Percentiles rank a stretch among this genome's conserved stretches.
These are phyloP conservation scores for Trypanosoma melophagium DNA, from an alignment of 208 protist genomes.

Conservation along the genomic window DNA sequence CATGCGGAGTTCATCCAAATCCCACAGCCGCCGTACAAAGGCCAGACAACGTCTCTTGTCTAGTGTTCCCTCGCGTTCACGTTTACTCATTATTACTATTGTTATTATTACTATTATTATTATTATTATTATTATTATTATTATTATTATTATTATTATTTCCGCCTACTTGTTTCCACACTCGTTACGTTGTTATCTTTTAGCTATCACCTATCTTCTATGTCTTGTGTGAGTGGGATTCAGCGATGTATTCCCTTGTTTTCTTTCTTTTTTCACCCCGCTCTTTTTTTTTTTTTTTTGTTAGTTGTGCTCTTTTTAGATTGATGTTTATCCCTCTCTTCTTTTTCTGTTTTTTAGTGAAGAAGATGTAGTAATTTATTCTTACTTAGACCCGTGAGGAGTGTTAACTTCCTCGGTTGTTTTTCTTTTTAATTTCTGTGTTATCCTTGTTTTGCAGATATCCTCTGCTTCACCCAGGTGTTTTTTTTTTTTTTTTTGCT, in stretches of 20 bases:
- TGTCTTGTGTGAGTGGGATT: too few species aligned
- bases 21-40: conserved; percentile 73
- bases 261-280: too few species aligned
- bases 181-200: too few species aligned
- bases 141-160: background rate
- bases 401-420: background rate
- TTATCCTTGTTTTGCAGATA: background rate
- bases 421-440: background rate
- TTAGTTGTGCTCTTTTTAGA: too few species aligned
- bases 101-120: conserved; percentile 23
- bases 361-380: too few species aligned
- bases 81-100: conserved; percentile 31
- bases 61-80: conserved; percentile 30
- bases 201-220: too few species aligned
- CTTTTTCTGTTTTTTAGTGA: too few species aligned
- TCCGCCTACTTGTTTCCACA: background rate
- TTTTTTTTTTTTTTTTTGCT: background rate
- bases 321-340: too few species aligned
- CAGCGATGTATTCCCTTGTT: too few species aligned
- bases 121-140: conserved; percentile 33
- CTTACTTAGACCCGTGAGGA: too few species aligned
- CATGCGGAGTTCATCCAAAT: conserved; percentile 77
- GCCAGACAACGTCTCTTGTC: conserved; percentile 60
- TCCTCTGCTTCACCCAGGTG: too few species aligned
- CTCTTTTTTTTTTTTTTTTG: too few species aligned